Evolutionary conservation across 495 filamentous ascomycete genomes (phyloP).

Genomic region (Pseudoneurospora amorphoporcata): DNA sequence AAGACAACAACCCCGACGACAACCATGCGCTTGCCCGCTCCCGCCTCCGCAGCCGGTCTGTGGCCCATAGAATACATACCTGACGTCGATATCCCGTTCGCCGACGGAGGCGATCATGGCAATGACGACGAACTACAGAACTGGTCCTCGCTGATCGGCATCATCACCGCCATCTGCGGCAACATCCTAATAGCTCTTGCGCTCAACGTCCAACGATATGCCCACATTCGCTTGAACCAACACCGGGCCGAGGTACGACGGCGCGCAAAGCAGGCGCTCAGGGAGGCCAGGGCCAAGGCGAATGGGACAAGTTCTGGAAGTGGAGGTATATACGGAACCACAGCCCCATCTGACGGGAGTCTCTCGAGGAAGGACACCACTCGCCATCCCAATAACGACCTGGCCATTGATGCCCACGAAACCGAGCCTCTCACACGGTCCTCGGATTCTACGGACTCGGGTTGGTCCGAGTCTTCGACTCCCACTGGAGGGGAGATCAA

Average conservation of each 20-base stretch:
- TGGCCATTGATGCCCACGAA: slow-evolving; percentile 24
- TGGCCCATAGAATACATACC: not conserved
- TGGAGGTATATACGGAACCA: slow-evolving; percentile 13
- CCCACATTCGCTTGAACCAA: slow-evolving; percentile 66
- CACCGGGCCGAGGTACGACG: slow-evolving; percentile 29
- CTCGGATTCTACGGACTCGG: slow-evolving; percentile 32
- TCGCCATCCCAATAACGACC: slow-evolving; percentile 21
- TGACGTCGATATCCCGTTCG: not conserved
- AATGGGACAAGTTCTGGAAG: slow-evolving; percentile 13
- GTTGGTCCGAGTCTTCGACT: slow-evolving; percentile 25
- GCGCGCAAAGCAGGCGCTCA: slow-evolving; percentile 41
- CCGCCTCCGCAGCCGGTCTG: not conserved
- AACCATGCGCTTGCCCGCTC: not conserved
- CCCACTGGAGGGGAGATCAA: slow-evolving; percentile 23
- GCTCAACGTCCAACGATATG: slow-evolving; percentile 93
- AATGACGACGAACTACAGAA: slow-evolving; percentile 44
- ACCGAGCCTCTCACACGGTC: slow-evolving; percentile 39
- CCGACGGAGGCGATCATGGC: slow-evolving; percentile 28
- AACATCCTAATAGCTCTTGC: slow-evolving; percentile 91
- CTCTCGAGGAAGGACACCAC: slow-evolving; percentile 12
- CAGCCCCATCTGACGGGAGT: slow-evolving; percentile 1
- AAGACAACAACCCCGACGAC: not conserved
- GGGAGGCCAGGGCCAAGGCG: slow-evolving; percentile 5
- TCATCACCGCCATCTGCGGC: slow-evolving; percentile 79
- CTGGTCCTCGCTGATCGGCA: slow-evolving; percentile 92